Percentiles rank a stretch among this genome's conserved stretches.
phyloP scores from a whole-genome alignment of 371 early-diverging fungal species.

The Zancudomyces culisetae region DNA sequence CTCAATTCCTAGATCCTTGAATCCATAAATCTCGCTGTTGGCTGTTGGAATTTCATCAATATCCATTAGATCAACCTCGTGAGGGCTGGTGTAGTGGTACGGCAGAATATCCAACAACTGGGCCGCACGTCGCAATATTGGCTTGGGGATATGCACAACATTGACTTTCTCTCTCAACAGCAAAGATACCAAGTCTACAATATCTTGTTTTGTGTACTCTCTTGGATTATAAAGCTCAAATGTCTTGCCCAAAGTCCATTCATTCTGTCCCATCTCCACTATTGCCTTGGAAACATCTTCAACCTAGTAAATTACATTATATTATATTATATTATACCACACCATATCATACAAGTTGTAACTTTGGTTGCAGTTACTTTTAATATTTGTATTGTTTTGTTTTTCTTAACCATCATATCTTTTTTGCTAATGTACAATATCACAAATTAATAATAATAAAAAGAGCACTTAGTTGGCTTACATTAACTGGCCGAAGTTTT shows the following conservation, averaged over 20 bases:
- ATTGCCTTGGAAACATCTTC: slow-evolving; percentile 79
- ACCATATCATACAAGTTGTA: background rate
- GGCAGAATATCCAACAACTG: slow-evolving; percentile 27
- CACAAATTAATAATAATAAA: too few relatives aligned
- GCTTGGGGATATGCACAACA: slow-evolving; percentile 42
- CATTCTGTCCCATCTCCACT: slow-evolving; percentile 46
- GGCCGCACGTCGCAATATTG: slow-evolving; percentile 37
- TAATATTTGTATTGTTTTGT: background rate
- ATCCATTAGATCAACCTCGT: slow-evolving; percentile 53
- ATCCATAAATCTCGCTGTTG: slow-evolving; percentile 41
- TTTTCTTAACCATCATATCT: background rate
- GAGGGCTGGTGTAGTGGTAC: slow-evolving; percentile 41
- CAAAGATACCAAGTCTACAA: slow-evolving; percentile 57
- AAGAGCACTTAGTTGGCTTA: too few relatives aligned
- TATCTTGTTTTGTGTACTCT: slow-evolving; percentile 46
- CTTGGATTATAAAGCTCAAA: slow-evolving; percentile 79
- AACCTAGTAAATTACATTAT: slow-evolving; percentile 30
- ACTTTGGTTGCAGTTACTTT: background rate
- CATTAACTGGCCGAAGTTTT: slow-evolving; percentile 55
- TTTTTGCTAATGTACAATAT: too few relatives aligned
- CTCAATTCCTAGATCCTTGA: slow-evolving; percentile 66
- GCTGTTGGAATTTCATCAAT: slow-evolving; percentile 41
- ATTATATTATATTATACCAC: background rate
- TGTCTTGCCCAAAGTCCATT: slow-evolving; percentile 55
- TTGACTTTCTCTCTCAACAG: slow-evolving; percentile 41